These are phyloP conservation scores for Medicago ruthenica DNA, from an alignment of 306 rosid species.

Conservation along the genomic window DNA sequence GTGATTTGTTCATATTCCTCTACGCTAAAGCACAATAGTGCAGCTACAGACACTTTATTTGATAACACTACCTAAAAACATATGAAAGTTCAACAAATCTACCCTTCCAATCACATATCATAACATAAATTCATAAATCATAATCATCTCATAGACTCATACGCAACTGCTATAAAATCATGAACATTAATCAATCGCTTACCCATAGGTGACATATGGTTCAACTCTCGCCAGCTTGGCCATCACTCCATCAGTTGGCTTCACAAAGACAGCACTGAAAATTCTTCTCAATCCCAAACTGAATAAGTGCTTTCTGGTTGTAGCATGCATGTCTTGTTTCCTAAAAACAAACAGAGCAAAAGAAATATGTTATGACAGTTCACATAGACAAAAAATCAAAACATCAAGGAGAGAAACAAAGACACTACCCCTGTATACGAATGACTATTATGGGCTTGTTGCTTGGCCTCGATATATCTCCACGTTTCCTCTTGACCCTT, in stretches of 20 bases:
- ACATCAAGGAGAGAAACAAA: not conserved
- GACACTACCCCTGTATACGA: conserved; percentile 71
- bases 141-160: conserved; percentile 7
- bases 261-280: conserved; percentile 74
- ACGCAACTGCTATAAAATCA: not conserved
- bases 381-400: not conserved
- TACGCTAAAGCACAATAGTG: not conserved
- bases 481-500: conserved; percentile 70
- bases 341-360: conserved; percentile 38
- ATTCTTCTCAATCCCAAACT: conserved; percentile 64
- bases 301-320: conserved; percentile 62
- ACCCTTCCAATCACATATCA: not conserved
- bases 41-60: not conserved
- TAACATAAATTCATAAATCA: conserved; percentile 1
- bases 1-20: not conserved
- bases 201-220: conserved; percentile 95
- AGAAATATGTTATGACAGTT: conserved; percentile 1
- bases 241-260: conserved; percentile 59
- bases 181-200: conserved; percentile 15
- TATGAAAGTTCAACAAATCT: not conserved
- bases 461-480: conserved; percentile 33
- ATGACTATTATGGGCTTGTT: conserved; percentile 64
- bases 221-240: conserved; percentile 77
- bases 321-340: conserved; percentile 87
- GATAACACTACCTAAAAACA: not conserved